Conservation (phyloP, 1,139 yeast species). For the Diutina rugosa region DNA sequence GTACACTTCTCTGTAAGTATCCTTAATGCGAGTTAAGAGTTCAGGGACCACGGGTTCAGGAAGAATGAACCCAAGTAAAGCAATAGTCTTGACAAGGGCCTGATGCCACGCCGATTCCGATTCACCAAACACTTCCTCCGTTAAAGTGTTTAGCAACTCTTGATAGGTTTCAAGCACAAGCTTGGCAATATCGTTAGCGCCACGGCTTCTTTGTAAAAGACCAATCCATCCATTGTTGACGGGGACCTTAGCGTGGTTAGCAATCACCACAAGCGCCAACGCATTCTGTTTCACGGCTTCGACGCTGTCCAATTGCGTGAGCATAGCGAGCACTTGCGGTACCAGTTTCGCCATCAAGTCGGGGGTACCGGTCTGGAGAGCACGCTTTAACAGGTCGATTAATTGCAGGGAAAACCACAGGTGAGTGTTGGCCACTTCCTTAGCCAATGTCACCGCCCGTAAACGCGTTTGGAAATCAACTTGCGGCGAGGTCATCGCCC, state of each 20-base stretch:
- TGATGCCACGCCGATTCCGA: slow-evolving; percentile 11
- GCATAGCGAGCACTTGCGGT: slow-evolving; percentile 28
- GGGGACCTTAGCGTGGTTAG: slow-evolving; percentile 35
- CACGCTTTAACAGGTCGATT: background rate
- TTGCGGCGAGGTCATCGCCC: background rate
- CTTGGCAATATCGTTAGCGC: slow-evolving; percentile 40
- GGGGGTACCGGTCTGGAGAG: background rate
- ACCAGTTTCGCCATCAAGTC: slow-evolving; percentile 7
- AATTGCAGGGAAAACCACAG: background rate
- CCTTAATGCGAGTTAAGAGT: slow-evolving; percentile 25
- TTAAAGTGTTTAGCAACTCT: slow-evolving; percentile 28
- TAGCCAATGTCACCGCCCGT: background rate
- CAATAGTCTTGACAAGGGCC: slow-evolving; percentile 46
- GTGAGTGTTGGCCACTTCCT: background rate
- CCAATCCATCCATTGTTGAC: slow-evolving; percentile 70
- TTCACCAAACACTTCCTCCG: slow-evolving; percentile 8
- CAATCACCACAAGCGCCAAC: slow-evolving; percentile 33
- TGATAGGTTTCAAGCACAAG: slow-evolving; percentile 4
- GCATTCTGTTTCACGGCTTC: slow-evolving; percentile 16
- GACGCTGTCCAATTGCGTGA: slow-evolving; percentile 24
- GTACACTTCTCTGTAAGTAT: slow-evolving; percentile 25
- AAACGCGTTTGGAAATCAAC: background rate
- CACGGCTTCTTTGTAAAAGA: slow-evolving; percentile 40
- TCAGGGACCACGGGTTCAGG: slow-evolving; percentile 48
- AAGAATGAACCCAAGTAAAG: slow-evolving; percentile 58